Percentiles rank a stretch among this genome's conserved stretches.
Conservation (phyloP, 352 stramenopile genomes). For the Phytophthora europaea region DNA sequence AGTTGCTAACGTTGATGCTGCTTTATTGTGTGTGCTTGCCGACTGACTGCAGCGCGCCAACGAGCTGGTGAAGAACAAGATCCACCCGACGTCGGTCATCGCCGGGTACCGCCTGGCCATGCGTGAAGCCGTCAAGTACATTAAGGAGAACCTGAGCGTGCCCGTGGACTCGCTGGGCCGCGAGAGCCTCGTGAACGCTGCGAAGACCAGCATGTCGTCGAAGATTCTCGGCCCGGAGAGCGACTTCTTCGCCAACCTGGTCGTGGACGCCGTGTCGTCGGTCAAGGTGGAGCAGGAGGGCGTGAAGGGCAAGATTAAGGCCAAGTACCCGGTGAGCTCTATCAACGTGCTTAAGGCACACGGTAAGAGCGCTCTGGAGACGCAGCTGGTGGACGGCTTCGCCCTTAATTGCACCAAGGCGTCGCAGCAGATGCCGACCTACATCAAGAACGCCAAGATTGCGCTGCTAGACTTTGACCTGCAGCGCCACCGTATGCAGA, state of each 20-base stretch:
- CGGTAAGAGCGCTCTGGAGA: constrained; percentile 91
- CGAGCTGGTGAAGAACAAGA: constrained; percentile 98
- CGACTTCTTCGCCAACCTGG: constrained; percentile 98
- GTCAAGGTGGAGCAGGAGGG: constrained; percentile 95
- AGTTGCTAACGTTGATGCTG: not conserved
- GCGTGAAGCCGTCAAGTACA: constrained; percentile 99
- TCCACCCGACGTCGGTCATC: constrained; percentile 99
- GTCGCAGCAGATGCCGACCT: constrained; percentile 98
- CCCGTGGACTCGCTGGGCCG: constrained; percentile 95
- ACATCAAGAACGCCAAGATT: constrained; percentile 96
- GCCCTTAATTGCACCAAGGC: constrained; percentile 98
- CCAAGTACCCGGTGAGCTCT: constrained; percentile 97
- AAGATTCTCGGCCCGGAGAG: constrained; percentile 99
- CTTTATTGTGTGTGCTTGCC: not conserved
- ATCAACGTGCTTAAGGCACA: constrained; percentile 99
- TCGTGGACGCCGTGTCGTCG: constrained; percentile 97
- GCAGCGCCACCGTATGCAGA: constrained; percentile 98
- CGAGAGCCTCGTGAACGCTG: constrained; percentile 97
- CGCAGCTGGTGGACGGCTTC: constrained; percentile 95
- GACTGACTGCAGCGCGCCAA: constrained; percentile 88
- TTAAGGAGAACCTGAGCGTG: constrained; percentile 98
- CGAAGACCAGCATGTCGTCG: constrained; percentile 99
- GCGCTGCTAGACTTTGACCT: constrained; percentile 99
- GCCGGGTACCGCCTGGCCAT: constrained; percentile 98
- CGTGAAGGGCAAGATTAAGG: constrained; percentile 83